phyloP scores from a whole-genome alignment of 2,329 filamentous ascomycete species.

The Talaromyces verruculosus region DNA sequence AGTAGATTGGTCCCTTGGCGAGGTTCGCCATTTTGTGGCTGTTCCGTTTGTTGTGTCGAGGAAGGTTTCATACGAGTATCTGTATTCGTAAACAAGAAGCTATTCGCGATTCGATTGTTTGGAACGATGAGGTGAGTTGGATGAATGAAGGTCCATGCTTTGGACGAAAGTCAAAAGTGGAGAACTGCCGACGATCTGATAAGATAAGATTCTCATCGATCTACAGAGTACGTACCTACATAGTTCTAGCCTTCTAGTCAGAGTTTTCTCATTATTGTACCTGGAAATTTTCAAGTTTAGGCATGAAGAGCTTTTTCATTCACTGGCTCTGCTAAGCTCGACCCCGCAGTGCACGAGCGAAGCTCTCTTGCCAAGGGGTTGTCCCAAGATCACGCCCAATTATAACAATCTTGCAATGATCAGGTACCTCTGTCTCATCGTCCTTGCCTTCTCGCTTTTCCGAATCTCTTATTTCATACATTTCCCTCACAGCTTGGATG shows the following conservation, averaged over 20 bases:
- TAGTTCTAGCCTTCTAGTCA: background rate
- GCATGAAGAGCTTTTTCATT: background rate
- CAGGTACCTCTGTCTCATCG: slow-evolving; percentile 25
- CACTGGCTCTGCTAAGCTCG: background rate
- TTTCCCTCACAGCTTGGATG: slow-evolving; percentile 85
- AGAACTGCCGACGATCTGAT: slow-evolving; percentile 11
- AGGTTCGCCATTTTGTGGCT: slow-evolving; percentile 12
- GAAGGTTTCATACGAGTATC: background rate
- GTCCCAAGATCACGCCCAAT: slow-evolving; percentile 47
- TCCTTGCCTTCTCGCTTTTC: slow-evolving; percentile 24
- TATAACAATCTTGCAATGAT: slow-evolving; percentile 47
- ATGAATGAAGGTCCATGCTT: background rate
- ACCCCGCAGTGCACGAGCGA: slow-evolving; percentile 21
- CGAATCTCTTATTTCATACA: slow-evolving; percentile 83
- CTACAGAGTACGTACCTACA: background rate
- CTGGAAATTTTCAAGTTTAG: background rate
- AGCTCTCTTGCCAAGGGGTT: slow-evolving; percentile 38
- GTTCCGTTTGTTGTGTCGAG: background rate
- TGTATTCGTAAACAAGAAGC: background rate
- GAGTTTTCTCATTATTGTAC: background rate
- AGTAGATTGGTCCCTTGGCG: slow-evolving; percentile 55
- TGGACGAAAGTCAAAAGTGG: background rate
- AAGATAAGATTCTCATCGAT: slow-evolving; percentile 4
- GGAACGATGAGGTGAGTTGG: background rate
- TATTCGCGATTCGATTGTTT: background rate